phyloP scores from a whole-genome alignment of 805 yeast genomes.

The Suhomyces vadensis region DNA sequence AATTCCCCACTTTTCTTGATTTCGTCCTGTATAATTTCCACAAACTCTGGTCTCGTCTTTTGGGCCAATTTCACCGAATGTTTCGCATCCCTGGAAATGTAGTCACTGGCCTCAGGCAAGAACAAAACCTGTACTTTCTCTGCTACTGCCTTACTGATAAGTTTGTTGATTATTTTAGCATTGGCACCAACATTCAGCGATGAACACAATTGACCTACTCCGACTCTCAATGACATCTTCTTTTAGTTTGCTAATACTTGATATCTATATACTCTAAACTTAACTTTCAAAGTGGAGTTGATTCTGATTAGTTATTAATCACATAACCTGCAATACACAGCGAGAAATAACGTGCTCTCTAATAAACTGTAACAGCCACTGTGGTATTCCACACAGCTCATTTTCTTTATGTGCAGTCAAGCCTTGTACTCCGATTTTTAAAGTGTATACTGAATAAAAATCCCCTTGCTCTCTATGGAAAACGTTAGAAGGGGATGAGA shows the following conservation, averaged over 20 bases:
- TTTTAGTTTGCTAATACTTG: background rate
- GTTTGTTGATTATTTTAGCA: constrained; percentile 54
- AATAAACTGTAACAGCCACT: too few relatives aligned
- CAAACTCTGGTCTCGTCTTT: constrained; percentile 37
- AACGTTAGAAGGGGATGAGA: too few relatives aligned
- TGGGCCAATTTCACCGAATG: constrained; percentile 66
- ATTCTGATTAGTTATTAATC: too few relatives aligned
- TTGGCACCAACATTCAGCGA: constrained; percentile 62
- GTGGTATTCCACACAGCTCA: too few relatives aligned
- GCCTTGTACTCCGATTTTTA: too few relatives aligned
- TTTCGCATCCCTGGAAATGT: constrained; percentile 66
- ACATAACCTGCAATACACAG: too few relatives aligned
- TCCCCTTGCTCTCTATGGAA: too few relatives aligned
- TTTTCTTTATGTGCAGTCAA: too few relatives aligned
- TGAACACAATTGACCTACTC: constrained; percentile 86
- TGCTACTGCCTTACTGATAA: constrained; percentile 64
- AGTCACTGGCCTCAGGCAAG: constrained; percentile 93
- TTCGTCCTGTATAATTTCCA: constrained; percentile 46
- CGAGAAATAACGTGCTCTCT: too few relatives aligned
- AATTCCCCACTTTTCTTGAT: constrained; percentile 45
- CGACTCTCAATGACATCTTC: constrained; percentile 36
- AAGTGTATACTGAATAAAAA: too few relatives aligned
- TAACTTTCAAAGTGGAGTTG: too few relatives aligned
- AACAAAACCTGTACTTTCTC: constrained; percentile 68
- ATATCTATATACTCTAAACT: too few relatives aligned